phyloP scores from a whole-genome alignment of 768 basidiomycete genomes.

The Hemileccinum rubropunctum region DNA sequence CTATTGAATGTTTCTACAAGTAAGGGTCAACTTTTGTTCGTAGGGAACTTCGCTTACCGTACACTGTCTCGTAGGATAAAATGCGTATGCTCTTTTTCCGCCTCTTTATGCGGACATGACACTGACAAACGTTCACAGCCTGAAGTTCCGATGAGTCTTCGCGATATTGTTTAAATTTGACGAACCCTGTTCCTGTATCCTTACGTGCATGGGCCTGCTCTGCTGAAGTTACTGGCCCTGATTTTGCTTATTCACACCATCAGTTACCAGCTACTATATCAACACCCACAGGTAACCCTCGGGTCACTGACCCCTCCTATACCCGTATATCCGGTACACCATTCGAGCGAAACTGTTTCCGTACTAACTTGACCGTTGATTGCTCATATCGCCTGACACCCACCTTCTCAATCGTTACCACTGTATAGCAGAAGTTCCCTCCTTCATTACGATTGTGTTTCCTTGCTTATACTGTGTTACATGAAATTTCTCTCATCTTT shows the following conservation, averaged over 20 bases:
- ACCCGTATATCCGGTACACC: conserved; percentile 63
- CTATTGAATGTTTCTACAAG: conserved; percentile 99
- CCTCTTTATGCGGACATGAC: conserved; percentile 10
- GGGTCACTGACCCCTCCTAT: conserved; percentile 47
- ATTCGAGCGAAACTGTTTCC: conserved; percentile 55
- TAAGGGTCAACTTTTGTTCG: conserved; percentile 34
- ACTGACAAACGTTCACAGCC: conserved; percentile 48
- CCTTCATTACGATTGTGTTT: conserved; percentile 14
- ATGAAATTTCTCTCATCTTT: conserved; percentile 21
- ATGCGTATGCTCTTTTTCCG: conserved; percentile 60
- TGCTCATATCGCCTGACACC: conserved; percentile 26
- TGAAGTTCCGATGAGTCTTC: conserved; percentile 88
- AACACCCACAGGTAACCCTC: conserved; percentile 40
- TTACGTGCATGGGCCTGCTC: conserved; percentile 53
- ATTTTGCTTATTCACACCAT: conserved; percentile 34
- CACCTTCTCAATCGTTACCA: conserved; percentile 43
- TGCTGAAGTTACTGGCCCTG: conserved; percentile 31
- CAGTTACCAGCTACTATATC: conserved; percentile 50
- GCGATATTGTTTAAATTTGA: conserved; percentile 77
- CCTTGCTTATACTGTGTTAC: conserved; percentile 28
- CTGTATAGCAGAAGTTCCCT: conserved; percentile 62
- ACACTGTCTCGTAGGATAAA: conserved; percentile 57
- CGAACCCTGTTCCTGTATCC: conserved; percentile 73
- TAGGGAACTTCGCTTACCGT: conserved; percentile 11
- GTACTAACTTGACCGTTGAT: conserved; percentile 37